These are phyloP conservation scores for Zea luxurians DNA, from an alignment of 176 grass and related monocot species.

Conservation along the genomic window DNA sequence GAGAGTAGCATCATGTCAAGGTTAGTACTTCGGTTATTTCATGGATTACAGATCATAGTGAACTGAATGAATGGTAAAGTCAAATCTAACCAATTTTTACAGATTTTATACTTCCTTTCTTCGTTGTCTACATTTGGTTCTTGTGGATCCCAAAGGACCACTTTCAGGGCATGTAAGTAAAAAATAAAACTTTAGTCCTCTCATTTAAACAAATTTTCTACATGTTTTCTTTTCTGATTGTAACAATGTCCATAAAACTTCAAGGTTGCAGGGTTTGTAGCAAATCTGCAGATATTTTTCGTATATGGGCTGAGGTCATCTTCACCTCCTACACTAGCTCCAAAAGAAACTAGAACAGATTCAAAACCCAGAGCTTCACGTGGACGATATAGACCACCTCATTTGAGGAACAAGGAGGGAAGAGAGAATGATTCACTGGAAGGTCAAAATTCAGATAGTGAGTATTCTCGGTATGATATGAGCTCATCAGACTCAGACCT, in stretches of 20 bases:
- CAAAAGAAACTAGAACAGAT: conserved; percentile 46
- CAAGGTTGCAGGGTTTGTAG: conserved; percentile 91
- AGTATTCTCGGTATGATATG: conserved; percentile 73
- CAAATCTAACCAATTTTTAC: conserved; percentile 38
- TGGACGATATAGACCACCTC: conserved; percentile 80
- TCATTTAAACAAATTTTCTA: conserved; percentile 19
- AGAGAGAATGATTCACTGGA: conserved; percentile 37
- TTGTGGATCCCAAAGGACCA: conserved; percentile 74
- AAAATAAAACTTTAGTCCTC: conserved; percentile 19
- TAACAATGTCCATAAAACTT: conserved; percentile 55
- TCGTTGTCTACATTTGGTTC: conserved; percentile 78
- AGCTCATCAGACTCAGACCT: conserved; percentile 92
- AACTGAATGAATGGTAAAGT: conserved; percentile 30
- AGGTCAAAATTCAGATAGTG: conserved; percentile 63
- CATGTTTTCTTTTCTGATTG: conserved; percentile 7
- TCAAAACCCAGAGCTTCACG: conserved; percentile 30
- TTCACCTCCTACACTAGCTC: conserved; percentile 36
- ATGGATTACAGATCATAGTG: conserved; percentile 7
- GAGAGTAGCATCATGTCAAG: conserved; percentile 82
- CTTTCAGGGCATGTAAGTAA: conserved; percentile 89
- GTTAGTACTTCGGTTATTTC: conserved; percentile 45
- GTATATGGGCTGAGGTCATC: conserved; percentile 71
- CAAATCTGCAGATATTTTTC: conserved; percentile 80
- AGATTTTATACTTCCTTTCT: conserved; percentile 80
- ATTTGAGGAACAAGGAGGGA: conserved; percentile 66